These are phyloP conservation scores for Dactylellina sp. DNA, from an alignment of 2,329 filamentous ascomycete species.

Conservation along the genomic window DNA sequence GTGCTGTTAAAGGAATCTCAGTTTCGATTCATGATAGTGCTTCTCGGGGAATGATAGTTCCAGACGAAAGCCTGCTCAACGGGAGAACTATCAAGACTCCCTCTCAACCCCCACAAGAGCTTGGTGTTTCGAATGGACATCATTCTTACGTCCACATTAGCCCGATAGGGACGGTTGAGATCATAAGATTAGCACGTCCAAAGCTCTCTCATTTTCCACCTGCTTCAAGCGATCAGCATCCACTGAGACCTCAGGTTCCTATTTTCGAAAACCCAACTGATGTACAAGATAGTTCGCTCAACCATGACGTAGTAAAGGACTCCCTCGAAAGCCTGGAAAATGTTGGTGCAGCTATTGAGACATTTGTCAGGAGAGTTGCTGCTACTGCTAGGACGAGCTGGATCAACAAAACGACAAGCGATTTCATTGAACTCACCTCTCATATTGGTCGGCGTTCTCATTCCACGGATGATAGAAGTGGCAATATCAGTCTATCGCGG, in stretches of 20 bases:
- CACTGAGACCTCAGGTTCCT: slow-evolving; percentile 58
- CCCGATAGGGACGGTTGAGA: slow-evolving; percentile 76
- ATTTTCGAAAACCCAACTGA: slow-evolving; percentile 64
- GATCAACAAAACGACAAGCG: slow-evolving; percentile 49
- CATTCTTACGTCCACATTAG: slow-evolving; percentile 65
- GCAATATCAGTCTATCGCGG: neutral
- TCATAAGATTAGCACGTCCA: slow-evolving; percentile 83
- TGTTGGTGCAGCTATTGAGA: slow-evolving; percentile 86
- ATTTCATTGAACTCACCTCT: slow-evolving; percentile 55
- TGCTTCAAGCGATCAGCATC: slow-evolving; percentile 60
- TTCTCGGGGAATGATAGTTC: slow-evolving; percentile 65
- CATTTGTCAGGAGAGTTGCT: slow-evolving; percentile 87
- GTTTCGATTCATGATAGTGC: slow-evolving; percentile 65
- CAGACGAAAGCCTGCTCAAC: neutral
- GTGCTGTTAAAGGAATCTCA: slow-evolving; percentile 79
- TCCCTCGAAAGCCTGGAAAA: slow-evolving; percentile 74
- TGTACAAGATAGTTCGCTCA: slow-evolving; percentile 66
- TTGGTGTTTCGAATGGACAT: slow-evolving; percentile 70
- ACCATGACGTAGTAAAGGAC: slow-evolving; percentile 64
- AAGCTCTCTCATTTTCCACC: slow-evolving; percentile 92
- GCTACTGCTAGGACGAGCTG: slow-evolving; percentile 66
- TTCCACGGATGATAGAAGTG: neutral
- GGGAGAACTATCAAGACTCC: slow-evolving; percentile 45
- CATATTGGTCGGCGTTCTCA: slow-evolving; percentile 33
- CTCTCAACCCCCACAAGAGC: slow-evolving; percentile 62